Base-by-base conservation (phyloP, 169 alveolate species). In the Plasmodium reichenowi region DNA sequence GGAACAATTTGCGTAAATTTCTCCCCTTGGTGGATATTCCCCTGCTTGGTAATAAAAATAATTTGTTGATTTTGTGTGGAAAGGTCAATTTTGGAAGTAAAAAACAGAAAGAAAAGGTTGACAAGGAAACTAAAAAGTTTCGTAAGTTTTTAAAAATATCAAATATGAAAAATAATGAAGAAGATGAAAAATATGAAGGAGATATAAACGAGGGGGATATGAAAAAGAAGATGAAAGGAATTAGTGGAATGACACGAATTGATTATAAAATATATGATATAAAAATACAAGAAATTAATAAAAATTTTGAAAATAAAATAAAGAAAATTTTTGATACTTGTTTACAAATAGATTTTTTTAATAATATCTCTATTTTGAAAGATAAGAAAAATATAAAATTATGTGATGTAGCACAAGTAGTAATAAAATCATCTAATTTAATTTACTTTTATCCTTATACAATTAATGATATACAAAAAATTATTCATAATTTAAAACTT, bases 131-230 rank as follows among this genome's bases (percentile, higher is more conserved):
- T 38, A 83, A 83, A 54, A 83, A 83, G 24, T 13, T 83, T 43
- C 72, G 91, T 2, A 83, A 70, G 9, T 68, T 83, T 32, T 71
- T 83, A 24, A 83, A 83, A 83, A 83, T 83, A 7, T 83, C 91
- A 10, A 64, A 63, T 45, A 58, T 32, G 20, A 47, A 59, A 56
- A 67, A 56, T 83, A 59, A 70, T 5, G 91, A 29, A 13, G 67
- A 20, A 56, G 66, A 56, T 13, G 47, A 50, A 22, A 72, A 56
- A 29, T 26, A 54, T 7, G 15, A 48, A 15, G 6, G 17, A 13
- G 70, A 15, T 54, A 74, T 17, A 32, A 47, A n/a, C 20, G 52
- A 56, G 20, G 13, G 9, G 43, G 59, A 56, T 17, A 54, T 12
- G 38, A 50, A 38, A 45, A 62, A 50, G 47, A 50, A 70, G 4